A percentile compares a stretch with the other conserved stretches of the same genome.
These are phyloP conservation scores for Geranium rotundifolium DNA, from an alignment of 345 rosid genomes.

Conservation along the genomic window DNA sequence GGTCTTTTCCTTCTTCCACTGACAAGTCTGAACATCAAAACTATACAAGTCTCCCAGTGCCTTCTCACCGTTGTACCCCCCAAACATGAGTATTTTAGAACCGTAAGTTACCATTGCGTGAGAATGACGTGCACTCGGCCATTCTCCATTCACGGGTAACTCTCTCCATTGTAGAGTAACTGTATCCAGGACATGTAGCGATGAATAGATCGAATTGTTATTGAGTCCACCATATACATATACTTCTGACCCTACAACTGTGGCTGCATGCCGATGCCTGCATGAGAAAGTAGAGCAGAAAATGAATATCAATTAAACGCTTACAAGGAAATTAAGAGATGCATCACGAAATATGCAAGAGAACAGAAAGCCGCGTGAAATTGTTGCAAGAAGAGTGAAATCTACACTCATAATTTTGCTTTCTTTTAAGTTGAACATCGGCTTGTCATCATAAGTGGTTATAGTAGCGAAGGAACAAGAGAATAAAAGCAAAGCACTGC, in stretches of 20 bases:
- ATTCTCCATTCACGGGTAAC: conserved; percentile 35
- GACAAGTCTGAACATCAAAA: conserved; percentile 42
- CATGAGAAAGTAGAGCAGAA: conserved; percentile 6
- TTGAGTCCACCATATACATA: conserved; percentile 75
- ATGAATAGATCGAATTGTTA: conserved; percentile 40
- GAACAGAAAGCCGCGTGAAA: conserved; percentile 2
- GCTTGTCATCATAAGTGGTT: neutral
- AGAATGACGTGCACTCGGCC: conserved; percentile 82
- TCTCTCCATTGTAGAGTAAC: conserved; percentile 51
- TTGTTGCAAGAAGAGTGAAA: neutral
- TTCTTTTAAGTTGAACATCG: neutral
- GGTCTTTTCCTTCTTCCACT: conserved; percentile 62
- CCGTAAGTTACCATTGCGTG: conserved; percentile 69
- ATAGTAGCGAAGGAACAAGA: neutral
- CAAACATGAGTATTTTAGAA: conserved; percentile 59
- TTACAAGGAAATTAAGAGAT: neutral
- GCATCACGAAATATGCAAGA: conserved; percentile 1
- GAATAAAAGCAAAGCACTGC: neutral
- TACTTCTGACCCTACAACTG: conserved; percentile 53
- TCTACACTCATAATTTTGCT: neutral
- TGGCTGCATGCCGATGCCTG: conserved; percentile 92
- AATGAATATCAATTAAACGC: neutral
- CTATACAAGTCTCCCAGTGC: conserved; percentile 71
- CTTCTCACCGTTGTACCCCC: conserved; percentile 65
- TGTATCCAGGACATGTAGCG: conserved; percentile 46